Evolutionary conservation across 2,329 filamentous ascomycete genomes (phyloP), one percentile per base, ranked within the genome.

Genomic region (Apiospora sp.): DNA sequence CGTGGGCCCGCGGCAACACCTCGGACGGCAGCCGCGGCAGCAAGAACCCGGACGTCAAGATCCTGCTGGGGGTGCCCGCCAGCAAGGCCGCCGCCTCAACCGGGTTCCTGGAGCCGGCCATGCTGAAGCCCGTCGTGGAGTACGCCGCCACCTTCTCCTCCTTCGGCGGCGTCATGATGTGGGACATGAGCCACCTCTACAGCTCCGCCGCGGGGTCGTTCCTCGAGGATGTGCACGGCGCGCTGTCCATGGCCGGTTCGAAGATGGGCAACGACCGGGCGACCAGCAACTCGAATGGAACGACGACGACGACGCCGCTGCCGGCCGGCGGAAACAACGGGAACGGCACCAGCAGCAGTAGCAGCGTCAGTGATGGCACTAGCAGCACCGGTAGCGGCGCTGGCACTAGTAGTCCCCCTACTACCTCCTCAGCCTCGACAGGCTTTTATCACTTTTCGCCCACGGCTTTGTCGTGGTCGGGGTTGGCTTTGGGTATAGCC

Each of bases 151-250:
- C 81, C 51, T 92, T 87, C 77, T 80, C 83, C 3, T 91, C 86
- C 80, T 92, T 93, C 76, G 91, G 90, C 12, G 91, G 91, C 44
- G 86, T 91, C 41, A 92, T 93, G 91, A 85, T 92, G 82, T 93
- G 91, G 91, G 91, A 93, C 80, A 88, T 88, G 81, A 88, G 84
- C 43, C 90, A 92, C 82, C 85, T 88, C 1, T 90, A 87, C 75
- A 81, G 82, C 22, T 92, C 92, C 80, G 49, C 24, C 16, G 30
- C 10, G 8, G 58, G 58, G 4, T 41, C 58, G 19, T 91, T 90
- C 78, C 81, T 92, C 71, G 80, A 81, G 27, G 79, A 83, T 46
- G 81, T 91, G 3, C 79, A 81, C 75, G 73, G 77, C 51, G 78
- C 82, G 72, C 77, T 87, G 71, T n/a, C 34, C 8, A 10, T n/a